Evolutionary conservation across 2,329 filamentous ascomycete genomes (phyloP).

Genomic region (Fusarium sulawesiense): DNA sequence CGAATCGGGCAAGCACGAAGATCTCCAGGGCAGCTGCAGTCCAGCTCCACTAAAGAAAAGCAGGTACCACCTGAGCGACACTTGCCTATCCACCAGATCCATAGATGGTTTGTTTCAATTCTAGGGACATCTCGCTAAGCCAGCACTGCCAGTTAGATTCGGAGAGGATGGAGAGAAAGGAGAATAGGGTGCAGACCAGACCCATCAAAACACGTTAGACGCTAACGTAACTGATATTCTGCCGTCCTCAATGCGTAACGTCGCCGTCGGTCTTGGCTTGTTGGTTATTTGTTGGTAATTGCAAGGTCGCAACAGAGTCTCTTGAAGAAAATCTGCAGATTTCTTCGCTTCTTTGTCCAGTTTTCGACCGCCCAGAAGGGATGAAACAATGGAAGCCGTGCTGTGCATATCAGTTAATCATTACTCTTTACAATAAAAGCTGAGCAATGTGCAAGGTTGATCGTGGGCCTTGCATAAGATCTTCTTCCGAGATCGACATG

Average conservation of each 20-base stretch:
- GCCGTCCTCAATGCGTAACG: conserved; percentile 25
- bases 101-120: conserved; percentile 30
- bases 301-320: neutral
- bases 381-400: conserved; percentile 23
- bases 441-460: conserved; percentile 23
- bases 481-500: conserved; percentile 26
- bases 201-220: conserved; percentile 12
- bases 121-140: neutral
- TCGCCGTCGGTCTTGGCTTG: conserved; percentile 11
- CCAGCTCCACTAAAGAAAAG: neutral
- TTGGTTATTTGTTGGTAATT: conserved; percentile 14
- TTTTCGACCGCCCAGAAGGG: conserved; percentile 2
- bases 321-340: neutral
- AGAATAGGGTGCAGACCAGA: neutral
- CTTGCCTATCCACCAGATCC: conserved; percentile 18
- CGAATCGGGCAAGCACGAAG: conserved; percentile 3
- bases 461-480: conserved; percentile 17
- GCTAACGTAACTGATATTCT: conserved; percentile 13
- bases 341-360: neutral
- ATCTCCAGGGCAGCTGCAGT: conserved; percentile 17
- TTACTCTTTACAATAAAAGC: conserved; percentile 8
- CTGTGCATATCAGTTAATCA: conserved; percentile 3
- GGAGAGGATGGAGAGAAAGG: conserved; percentile 19
- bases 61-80: conserved; percentile 11
- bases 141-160: neutral